These are phyloP conservation scores for Cynanchum wilfordii DNA, from an alignment of 257 asterid species.

Conservation along the genomic window DNA sequence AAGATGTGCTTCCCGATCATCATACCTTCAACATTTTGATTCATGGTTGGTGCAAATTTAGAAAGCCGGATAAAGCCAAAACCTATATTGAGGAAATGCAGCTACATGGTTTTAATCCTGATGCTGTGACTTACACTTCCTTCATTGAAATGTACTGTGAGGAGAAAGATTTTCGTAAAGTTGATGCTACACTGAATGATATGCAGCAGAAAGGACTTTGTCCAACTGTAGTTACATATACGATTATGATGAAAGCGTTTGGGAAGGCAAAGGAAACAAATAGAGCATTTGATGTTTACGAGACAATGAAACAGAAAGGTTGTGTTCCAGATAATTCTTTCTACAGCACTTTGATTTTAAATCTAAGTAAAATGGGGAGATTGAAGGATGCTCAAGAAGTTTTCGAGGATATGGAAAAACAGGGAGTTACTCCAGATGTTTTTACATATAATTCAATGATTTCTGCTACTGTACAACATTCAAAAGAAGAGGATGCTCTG, in stretches of 20 bases:
- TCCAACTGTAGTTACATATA: conserved; percentile 62
- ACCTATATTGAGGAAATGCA: conserved; percentile 51
- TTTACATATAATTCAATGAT: conserved; percentile 57
- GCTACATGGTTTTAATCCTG: conserved; percentile 47
- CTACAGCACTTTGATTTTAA: conserved; percentile 43
- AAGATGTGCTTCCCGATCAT: conserved; percentile 37
- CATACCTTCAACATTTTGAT: conserved; percentile 59
- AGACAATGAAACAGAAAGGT: conserved; percentile 54
- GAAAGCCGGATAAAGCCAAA: conserved; percentile 63
- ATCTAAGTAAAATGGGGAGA: conserved; percentile 64
- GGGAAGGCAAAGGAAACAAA: conserved; percentile 60
- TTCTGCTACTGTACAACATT: conserved; percentile 34
- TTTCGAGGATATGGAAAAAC: conserved; percentile 72
- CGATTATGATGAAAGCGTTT: conserved; percentile 52
- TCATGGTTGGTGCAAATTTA: conserved; percentile 81
- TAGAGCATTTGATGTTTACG: conserved; percentile 62
- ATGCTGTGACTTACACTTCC: conserved; percentile 52
- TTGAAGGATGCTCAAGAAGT: conserved; percentile 60
- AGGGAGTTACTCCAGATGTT: conserved; percentile 52
- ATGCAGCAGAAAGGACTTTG: conserved; percentile 49
- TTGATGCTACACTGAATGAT: conserved; percentile 45
- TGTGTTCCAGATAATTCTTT: conserved; percentile 61
- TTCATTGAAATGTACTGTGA: conserved; percentile 63
- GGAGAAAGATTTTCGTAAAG: conserved; percentile 73
- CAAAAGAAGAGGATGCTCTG: conserved; percentile 78